These are phyloP conservation scores for Paramarasmius palmivorus DNA, from an alignment of 1,284 basidiomycete genomes.

Conservation along the genomic window DNA sequence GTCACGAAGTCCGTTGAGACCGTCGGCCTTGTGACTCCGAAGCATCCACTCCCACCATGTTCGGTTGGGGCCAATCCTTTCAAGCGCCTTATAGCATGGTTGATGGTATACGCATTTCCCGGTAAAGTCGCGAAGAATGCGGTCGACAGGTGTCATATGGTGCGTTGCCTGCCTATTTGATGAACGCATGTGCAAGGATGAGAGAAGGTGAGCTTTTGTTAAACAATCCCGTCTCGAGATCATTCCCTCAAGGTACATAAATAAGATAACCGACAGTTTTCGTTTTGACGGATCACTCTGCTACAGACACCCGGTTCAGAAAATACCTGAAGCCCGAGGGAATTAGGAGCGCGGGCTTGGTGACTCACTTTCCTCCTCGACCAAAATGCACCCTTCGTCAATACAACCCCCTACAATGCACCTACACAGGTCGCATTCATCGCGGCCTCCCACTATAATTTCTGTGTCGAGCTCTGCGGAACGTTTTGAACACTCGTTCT, in stretches of 20 bases:
- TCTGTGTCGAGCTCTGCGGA: conserved; percentile 1
- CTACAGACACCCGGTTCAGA: too few species aligned
- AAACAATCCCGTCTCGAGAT: neutral
- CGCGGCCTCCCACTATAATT: neutral
- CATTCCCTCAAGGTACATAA: too few species aligned
- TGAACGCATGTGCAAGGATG: neutral
- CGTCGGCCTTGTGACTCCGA: too few species aligned
- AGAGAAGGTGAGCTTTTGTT: neutral
- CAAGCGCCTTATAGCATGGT: neutral
- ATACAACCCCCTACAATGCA: neutral
- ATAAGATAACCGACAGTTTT: too few species aligned
- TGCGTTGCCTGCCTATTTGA: neutral
- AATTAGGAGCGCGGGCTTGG: too few species aligned
- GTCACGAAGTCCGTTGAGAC: too few species aligned
- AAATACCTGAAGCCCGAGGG: too few species aligned
- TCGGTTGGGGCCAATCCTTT: too few species aligned
- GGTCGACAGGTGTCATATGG: neutral
- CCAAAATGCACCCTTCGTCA: too few species aligned
- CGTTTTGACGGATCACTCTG: too few species aligned
- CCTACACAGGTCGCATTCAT: neutral
- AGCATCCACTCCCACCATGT: too few species aligned
- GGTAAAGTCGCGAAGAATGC: neutral
- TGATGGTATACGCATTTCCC: neutral
- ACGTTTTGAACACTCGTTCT: conserved; percentile 30
- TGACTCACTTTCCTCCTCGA: too few species aligned